Conservation (phyloP, 345 rosid species). For the Rubroshorea leprosula region DNA sequence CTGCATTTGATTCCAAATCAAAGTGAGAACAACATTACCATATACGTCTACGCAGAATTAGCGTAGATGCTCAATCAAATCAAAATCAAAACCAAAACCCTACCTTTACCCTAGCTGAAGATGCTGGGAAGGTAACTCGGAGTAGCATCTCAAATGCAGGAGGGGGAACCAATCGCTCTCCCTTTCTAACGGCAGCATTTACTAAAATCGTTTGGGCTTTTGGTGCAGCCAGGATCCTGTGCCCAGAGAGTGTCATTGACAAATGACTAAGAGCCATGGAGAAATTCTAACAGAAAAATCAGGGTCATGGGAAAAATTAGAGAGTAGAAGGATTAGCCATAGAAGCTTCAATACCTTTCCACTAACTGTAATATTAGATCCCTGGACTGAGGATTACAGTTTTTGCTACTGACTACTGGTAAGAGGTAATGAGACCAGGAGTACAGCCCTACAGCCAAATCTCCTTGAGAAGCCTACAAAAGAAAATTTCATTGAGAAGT, state of each 20-base stretch:
- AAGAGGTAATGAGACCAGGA: slow-evolving; percentile 61
- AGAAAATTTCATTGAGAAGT: slow-evolving; percentile 12
- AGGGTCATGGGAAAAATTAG: not conserved
- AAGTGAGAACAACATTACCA: slow-evolving; percentile 10
- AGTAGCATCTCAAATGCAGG: slow-evolving; percentile 51
- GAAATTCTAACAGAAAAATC: not conserved
- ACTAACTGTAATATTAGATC: slow-evolving; percentile 62
- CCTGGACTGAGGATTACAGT: slow-evolving; percentile 66
- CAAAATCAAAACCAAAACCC: slow-evolving; percentile 1
- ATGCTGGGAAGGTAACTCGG: slow-evolving; percentile 57
- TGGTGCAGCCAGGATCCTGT: slow-evolving; percentile 55
- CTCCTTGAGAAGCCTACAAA: slow-evolving; percentile 59
- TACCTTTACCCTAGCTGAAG: slow-evolving; percentile 65
- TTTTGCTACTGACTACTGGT: slow-evolving; percentile 39
- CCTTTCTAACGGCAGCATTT: slow-evolving; percentile 63
- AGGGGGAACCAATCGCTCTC: slow-evolving; percentile 68
- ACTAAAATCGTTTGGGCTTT: slow-evolving; percentile 62
- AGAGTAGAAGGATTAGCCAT: not conserved
- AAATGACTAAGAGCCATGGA: not conserved
- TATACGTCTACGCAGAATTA: not conserved
- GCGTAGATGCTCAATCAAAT: slow-evolving; percentile 6
- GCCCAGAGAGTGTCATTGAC: not conserved
- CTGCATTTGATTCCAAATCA: slow-evolving; percentile 28
- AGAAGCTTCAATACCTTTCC: slow-evolving; percentile 28
- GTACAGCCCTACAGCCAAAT: slow-evolving; percentile 56